Base-by-base conservation (phyloP, 2,329 filamentous ascomycete genomes). In the Colletotrichum chrysophilum region DNA sequence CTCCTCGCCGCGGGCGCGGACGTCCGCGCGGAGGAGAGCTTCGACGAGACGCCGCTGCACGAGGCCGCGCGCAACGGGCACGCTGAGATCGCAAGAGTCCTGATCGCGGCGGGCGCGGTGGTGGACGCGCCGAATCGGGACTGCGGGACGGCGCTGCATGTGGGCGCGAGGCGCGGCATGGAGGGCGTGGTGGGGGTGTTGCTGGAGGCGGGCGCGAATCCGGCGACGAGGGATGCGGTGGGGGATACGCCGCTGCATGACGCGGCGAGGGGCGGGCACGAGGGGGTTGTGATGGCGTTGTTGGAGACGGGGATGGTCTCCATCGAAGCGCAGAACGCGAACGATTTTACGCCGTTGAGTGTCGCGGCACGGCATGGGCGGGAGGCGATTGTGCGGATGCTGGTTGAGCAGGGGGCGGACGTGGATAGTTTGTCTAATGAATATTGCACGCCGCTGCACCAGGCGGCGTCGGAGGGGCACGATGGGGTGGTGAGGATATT, bases 391-490 rank as follows among this genome's bases (percentile, higher is more conserved):
- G 78, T 78, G 21, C 32, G 76, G 32, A 70, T 72, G 62, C 66
- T 79, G 43, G 72, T 79, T 7, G 77, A 79, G 30, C 76, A 73
- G 28, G 78, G 78, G 3, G 78, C 78, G 21, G 76, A 78, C 13
- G 67, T 78, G 12, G 78, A 79, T 7, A 64, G 70, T 6, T 18
- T 73, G 62, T 75, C 75, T 43, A 76, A 55, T 7, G 77, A 78
- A 38, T 78, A 76, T n/a, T 77, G 75, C 43, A 72, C 77, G 28
- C 77, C 77, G 2, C 55, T 79, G 4, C 78, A 78, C 62, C 78
- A 78, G 52, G 77, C 78, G 4, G 78, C 78, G 3, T 74, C 78
- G 16, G 74, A 75, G 28, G 78, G 78, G 12, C 76, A 77, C 30
- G 70, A 78, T 1, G 77, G 77, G 2, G 70, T 78, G 1, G 77